Evolutionary conservation across 2,329 filamentous ascomycete species (phyloP), one percentile per base, ranked within the genome.

Genomic region (Neurospora sp.): DNA sequence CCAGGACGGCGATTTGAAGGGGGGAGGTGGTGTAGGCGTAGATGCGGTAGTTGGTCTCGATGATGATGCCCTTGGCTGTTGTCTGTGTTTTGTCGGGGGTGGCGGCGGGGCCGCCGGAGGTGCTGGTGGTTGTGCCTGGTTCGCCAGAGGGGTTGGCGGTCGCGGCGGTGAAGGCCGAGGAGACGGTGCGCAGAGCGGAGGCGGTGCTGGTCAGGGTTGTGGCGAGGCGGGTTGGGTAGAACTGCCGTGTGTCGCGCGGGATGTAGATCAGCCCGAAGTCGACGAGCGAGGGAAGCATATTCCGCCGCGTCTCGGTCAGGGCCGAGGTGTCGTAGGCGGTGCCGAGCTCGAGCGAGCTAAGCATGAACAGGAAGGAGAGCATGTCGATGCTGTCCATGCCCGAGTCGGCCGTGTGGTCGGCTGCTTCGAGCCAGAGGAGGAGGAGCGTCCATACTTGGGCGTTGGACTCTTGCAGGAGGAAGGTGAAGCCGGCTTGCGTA

Each of bases 1-100:
- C 90, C 66, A 99, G 89, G 71, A 99, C 93, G 69, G 93, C 93
- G 73, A 98, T 99, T 80, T 97, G 95, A 0, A 99, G 88, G 0
- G 94, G 92, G 0, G 93, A 97, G 40, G 91, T 91, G 6, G 96
- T 98, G 82, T 99, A 99, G 39, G 96, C 96, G 82, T 99, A 99
- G 74, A 99, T 83, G 36, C 96, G 92, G 82, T 97, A 98, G 82
- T 99, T 99, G 8, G 96, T 99, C 83, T 99, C 96, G 74, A 99
- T 88, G 76, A 99, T 94, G 77, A 99, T 93, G 72, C 94, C 94
- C 76, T 89, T 89, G 72, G 84, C 81, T 17, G 52, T 33, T 28
- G 41, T 43, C 23, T 28, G 52, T 43, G 52, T 62, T 62, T 62
- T 62, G 19, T 86, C 82, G 68, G 79, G 68, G 76, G 19, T 76